Percentiles rank a stretch among this genome's conserved stretches.
phyloP scores from a whole-genome alignment of 352 stramenopile genomes.

The Globisporangium uncinulatum region DNA sequence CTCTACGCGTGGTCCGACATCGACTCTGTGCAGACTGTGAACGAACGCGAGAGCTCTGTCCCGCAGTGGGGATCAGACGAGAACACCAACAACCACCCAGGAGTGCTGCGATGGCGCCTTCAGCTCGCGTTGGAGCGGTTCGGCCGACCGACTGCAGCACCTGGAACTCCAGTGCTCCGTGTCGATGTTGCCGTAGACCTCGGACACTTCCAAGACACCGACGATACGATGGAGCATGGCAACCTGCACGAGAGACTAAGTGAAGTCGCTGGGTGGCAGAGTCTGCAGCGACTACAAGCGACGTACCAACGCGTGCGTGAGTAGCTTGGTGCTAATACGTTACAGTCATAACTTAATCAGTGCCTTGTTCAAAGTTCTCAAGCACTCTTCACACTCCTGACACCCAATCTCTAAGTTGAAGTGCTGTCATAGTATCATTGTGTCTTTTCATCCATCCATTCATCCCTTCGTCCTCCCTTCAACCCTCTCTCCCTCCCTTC shows the following conservation, averaged over 20 bases:
- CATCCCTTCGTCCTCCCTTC: too few relatives aligned
- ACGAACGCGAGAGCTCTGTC: constrained; percentile 1
- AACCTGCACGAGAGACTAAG: not conserved
- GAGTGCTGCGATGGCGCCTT: constrained; percentile 5
- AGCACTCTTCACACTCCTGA: too few relatives aligned
- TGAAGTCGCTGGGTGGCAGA: not conserved
- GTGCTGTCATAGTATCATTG: too few relatives aligned
- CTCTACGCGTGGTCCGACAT: constrained; percentile 8
- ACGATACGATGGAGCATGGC: not conserved
- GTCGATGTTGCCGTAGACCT: constrained; percentile 3
- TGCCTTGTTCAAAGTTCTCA: too few relatives aligned
- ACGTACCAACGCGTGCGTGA: not conserved
- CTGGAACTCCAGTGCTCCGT: not conserved
- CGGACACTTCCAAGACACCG: not conserved
- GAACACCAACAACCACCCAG: not conserved
- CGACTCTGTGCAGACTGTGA: not conserved
- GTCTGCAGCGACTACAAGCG: not conserved
- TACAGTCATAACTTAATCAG: not conserved
- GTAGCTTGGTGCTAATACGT: not conserved
- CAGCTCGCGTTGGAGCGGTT: constrained; percentile 10
- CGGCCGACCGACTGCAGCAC: not conserved
- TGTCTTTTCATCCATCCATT: too few relatives aligned
- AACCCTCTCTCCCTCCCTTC: too few relatives aligned
- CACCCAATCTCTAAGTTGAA: too few relatives aligned
- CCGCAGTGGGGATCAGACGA: not conserved